These are phyloP conservation scores for Drechslerella coelobrocha DNA, from an alignment of 2,329 filamentous ascomycete genomes.

Conservation along the genomic window DNA sequence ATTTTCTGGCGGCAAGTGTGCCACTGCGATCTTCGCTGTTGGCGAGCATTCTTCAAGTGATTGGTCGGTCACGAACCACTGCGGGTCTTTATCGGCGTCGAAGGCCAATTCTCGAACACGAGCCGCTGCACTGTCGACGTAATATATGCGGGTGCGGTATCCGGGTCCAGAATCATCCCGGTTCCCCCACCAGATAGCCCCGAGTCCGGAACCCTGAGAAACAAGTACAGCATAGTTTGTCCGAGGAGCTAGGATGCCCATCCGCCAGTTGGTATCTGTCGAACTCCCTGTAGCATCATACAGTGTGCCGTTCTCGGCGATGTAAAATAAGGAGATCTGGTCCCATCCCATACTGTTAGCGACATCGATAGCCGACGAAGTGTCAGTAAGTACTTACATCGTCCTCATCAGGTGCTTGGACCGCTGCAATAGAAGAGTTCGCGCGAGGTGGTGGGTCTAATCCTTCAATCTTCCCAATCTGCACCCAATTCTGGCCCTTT, in stretches of 20 bases:
- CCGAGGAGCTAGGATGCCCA: slow-evolving; percentile 25
- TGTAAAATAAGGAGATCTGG: slow-evolving; percentile 41
- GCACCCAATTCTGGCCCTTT: slow-evolving; percentile 23
- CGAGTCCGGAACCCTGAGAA: slow-evolving; percentile 30
- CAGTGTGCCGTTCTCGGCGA: slow-evolving; percentile 34
- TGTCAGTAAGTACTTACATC: slow-evolving; percentile 13
- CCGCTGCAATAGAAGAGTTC: slow-evolving; percentile 39
- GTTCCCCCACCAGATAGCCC: slow-evolving; percentile 32
- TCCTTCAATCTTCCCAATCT: slow-evolving; percentile 42
- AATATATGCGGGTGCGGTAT: slow-evolving; percentile 35
- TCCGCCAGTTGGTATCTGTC: slow-evolving; percentile 23
- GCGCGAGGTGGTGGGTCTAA: slow-evolving; percentile 24
- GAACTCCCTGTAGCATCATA: slow-evolving; percentile 33
- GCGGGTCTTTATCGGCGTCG: slow-evolving; percentile 31
- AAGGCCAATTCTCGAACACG: slow-evolving; percentile 41
- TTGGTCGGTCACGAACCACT: slow-evolving; percentile 41
- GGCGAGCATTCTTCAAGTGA: slow-evolving; percentile 24
- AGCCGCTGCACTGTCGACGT: slow-evolving; percentile 38
- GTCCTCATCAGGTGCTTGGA: slow-evolving; percentile 34
- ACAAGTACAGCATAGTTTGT: slow-evolving; percentile 45
- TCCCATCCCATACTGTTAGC: neutral
- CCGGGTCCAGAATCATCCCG: slow-evolving; percentile 27
- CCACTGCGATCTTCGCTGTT: slow-evolving; percentile 32
- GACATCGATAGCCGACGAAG: neutral
- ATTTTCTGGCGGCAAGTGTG: slow-evolving; percentile 29